phyloP scores from a whole-genome alignment of 169 alveolate genomes.

The Babesia ovata region DNA sequence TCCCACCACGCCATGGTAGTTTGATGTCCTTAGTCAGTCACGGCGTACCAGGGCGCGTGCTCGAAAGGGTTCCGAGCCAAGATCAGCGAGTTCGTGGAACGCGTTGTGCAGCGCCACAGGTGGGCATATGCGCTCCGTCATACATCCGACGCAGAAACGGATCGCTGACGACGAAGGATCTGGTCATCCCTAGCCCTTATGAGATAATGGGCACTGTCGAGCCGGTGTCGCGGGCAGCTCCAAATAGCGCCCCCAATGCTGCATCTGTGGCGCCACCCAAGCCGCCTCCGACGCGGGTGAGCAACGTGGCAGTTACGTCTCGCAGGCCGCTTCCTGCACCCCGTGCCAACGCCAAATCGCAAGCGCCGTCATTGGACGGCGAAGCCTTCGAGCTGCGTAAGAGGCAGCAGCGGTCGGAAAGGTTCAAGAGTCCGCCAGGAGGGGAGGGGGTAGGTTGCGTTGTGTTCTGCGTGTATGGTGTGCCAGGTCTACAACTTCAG shows the following conservation, averaged over 20 bases:
- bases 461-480: not conserved
- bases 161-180: conserved; percentile 15
- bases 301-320: too few species aligned
- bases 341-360: too few species aligned
- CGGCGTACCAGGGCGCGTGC: conserved; percentile 32
- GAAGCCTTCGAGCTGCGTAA: not conserved
- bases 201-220: conserved; percentile 1
- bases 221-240: too few species aligned
- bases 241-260: too few species aligned
- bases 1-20: conserved; percentile 51
- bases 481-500: conserved; percentile 49
- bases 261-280: too few species aligned
- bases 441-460: conserved; percentile 5
- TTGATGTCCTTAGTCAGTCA: not conserved
- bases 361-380: too few species aligned
- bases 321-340: too few species aligned
- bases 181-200: conserved; percentile 38
- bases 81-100: conserved; percentile 45
- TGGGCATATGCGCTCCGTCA: not conserved
- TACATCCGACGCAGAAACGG: conserved; percentile 27
- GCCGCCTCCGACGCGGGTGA: too few species aligned
- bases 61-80: conserved; percentile 33
- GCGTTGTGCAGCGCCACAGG: conserved; percentile 45
- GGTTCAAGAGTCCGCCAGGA: conserved; percentile 6
- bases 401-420: conserved; percentile 14